Base-by-base conservation (phyloP, 2,329 filamentous ascomycete species). In the Colletotrichum echinochloae region DNA sequence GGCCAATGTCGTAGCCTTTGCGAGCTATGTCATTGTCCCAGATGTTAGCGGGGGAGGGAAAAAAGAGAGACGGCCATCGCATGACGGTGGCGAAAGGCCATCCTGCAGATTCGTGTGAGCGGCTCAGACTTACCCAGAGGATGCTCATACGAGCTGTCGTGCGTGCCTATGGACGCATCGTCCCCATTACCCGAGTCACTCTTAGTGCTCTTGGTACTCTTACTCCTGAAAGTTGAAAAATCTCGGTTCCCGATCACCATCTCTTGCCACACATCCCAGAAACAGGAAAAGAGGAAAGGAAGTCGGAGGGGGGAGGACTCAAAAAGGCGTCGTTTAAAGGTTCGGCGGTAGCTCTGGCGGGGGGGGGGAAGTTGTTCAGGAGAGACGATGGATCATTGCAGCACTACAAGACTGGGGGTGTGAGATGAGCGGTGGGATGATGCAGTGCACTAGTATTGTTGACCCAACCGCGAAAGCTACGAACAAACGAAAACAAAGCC, bases 131-230 rank as follows among this genome's bases (percentile, higher is more conserved):
- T 57, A 70, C 67, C 67, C 52, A 70, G 67, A 67, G 67, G 67
- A 51, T 70, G 67, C 67, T 70, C 67, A 33, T 67, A 70, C 57
- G 67, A 67, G 67, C 67, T 70, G 16, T 70, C 67, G 55, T 70
- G 67, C 57, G 67, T 70, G 49, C 67, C 67, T 70, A 70, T 59
- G 49, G 67, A 70, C 64, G 67, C 67, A 70, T 70, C 67, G 46
- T 70, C 67, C 57, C 67, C 67, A 64, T 70, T 70, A 49, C 67
- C 67, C 67, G 67, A 70, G 67, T 70, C 67, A 67, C 67, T 70
- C 67, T 70, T 70, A 23, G 67, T 62, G 59, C 67, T 70, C 67
- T 70, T 70, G 67, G 67, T 70, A 70, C 67, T 70, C 67, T 70
- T 70, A 54, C 67, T 70, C 67, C 67, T 67, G 37, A 70, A 70